Evolutionary conservation across 495 filamentous ascomycete species (phyloP), one percentile per base, ranked within the genome.

Genomic region (Penicillium roqueforti): DNA sequence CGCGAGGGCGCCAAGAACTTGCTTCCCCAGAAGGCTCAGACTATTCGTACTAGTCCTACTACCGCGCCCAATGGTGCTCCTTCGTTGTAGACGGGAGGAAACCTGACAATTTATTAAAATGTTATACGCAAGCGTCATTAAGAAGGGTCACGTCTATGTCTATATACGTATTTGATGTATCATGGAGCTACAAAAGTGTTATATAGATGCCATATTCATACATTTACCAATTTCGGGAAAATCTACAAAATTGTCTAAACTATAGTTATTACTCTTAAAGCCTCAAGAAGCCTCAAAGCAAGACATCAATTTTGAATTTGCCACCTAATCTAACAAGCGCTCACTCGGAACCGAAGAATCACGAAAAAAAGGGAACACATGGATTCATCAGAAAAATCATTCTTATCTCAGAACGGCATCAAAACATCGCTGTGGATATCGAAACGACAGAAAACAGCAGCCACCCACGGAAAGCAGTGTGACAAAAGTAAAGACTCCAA

Each of bases 1-100:
- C 76, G 92, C 19, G 74, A 78, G 57, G 67, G 65, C 48, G 68
- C 74, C 14, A 75, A 67, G 67, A 72, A 65, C 56, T 51, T 69
- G 42, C 72, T 76, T 14, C 76, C 74, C 1, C 69, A 64, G 6
- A 58, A 76, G 55, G 58, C 73, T 8, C 64, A 66, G 13, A 72
- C 63, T n/a, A 54, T 75, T 10, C 72, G 73, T 31, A 74, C 71
- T 29, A 61, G 58, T 48, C 67, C 66, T 31, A 39, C 65, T 19
- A 66, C 44, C 42, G 62, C 60, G 13, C 55, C 66, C 22, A 63
- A 66, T 19, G 57, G 49, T 54, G 56, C 65, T 7, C 57, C 58
- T 28, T 36, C 47, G 4, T 51, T 42, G 9, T 59, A 56, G 23
- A 46, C 4, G 7, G 8, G 3, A 25, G 23, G 11, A 3, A 20